Evolutionary conservation across 129 eudicot species (phyloP), one percentile per base, ranked within the genome.

Genomic region (Calendula officinalis): DNA sequence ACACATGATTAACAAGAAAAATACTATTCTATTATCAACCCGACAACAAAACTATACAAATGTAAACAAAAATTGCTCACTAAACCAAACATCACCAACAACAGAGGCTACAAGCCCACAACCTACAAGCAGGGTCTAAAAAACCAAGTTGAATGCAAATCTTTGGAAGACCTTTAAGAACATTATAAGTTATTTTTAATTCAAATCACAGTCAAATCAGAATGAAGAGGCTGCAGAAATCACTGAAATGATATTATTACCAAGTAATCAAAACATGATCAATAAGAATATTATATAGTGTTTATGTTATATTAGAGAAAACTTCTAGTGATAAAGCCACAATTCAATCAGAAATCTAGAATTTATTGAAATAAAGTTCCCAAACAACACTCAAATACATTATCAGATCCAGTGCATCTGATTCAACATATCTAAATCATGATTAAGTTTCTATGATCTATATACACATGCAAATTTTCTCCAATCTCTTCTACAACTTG

Each of bases 231-330:
- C 51, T 13, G 7, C 48, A 41, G 49, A 22, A 22, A 22, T 22
- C 30, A 22, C 14, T 17, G 8, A 52, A 52, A 5, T 33, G 42
- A 17, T 8, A 70, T 36, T 67, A 47, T 45, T 6, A 51, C 16
- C 44, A 55, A 5, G 32, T 32, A 51, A 50, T 27, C 58, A 72
- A 48, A 64, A 47, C 43, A 61, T 61, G 46, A 61, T 71, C 53
- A 51, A 8, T 34, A 34, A 46, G 12, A 11, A 53, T 27, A 44
- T 62, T 22, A 12, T n/a, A 47, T 39, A 8, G 17, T 39, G 49
- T 69, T 35, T 60, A 50, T 70, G 60, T 38, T n/a, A 50, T 71
- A 42, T 51, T 40, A 61, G 33, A 1, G 8, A 0, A 46, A 35
- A 32, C n/a, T 17, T 39, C 40, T 17, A 7, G 37, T 32, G 3